phyloP scores from a whole-genome alignment of 2,329 filamentous ascomycete species.

The Phyllosticta capitalensis region DNA sequence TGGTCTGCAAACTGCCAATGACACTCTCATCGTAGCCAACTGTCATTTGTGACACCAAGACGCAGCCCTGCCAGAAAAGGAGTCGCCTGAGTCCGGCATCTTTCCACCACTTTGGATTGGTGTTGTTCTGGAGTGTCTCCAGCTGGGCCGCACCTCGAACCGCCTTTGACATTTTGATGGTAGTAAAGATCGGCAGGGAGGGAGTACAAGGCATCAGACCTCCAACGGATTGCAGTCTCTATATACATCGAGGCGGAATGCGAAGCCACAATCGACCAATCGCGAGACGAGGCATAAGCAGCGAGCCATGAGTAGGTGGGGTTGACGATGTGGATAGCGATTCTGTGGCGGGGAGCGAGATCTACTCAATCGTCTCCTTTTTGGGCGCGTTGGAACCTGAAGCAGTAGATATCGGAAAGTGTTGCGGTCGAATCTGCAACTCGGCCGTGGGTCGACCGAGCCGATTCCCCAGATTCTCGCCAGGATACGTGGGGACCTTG shows the following conservation, averaged over 20 bases:
- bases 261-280: neutral
- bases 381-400: neutral
- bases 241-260: neutral
- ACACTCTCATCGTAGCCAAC: constrained; percentile 43
- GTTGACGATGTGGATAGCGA: neutral
- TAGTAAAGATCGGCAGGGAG: neutral
- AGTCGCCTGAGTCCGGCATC: constrained; percentile 2
- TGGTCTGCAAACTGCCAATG: constrained; percentile 42
- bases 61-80: neutral
- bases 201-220: neutral
- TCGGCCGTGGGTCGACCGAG: constrained; percentile 7
- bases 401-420: neutral
- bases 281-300: neutral
- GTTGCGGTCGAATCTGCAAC: neutral
- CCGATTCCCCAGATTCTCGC: neutral
- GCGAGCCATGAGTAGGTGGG: neutral
- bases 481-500: neutral
- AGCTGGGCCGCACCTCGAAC: neutral
- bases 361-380: neutral
- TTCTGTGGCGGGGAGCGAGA: neutral
- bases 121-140: constrained; percentile 1
- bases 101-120: neutral
- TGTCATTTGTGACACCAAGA: constrained; percentile 20
- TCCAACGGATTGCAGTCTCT: neutral
- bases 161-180: neutral